Evolutionary conservation across 2,329 filamentous ascomycete genomes (phyloP).

Genomic region (Nemania diffusa): DNA sequence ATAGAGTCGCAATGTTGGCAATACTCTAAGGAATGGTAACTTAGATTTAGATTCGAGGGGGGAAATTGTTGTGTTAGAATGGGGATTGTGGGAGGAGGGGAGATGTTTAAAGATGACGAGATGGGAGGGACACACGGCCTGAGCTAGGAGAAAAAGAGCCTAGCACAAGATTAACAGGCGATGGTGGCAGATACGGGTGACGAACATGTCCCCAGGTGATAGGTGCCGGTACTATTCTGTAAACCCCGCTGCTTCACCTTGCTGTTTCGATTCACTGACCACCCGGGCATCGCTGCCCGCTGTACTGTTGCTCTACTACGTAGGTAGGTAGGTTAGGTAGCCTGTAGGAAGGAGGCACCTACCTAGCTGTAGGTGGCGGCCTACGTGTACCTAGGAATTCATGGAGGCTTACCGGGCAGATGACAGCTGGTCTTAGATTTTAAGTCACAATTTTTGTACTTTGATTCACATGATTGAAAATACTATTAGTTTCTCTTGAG

Average conservation of each 20-base stretch:
- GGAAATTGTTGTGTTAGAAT: slow-evolving; percentile 38
- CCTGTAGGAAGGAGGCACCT: neutral
- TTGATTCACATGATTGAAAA: neutral
- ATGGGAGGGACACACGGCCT: slow-evolving; percentile 30
- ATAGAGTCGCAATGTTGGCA: slow-evolving; percentile 26
- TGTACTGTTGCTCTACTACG: neutral
- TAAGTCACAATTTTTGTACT: neutral
- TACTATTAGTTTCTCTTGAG: too few relatives aligned
- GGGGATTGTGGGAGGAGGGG: slow-evolving; percentile 39
- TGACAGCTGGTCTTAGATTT: slow-evolving; percentile 17
- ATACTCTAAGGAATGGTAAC: slow-evolving; percentile 29
- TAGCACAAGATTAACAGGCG: slow-evolving; percentile 32
- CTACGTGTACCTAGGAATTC: too few relatives aligned
- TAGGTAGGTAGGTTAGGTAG: neutral
- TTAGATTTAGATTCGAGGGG: slow-evolving; percentile 31
- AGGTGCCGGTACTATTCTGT: neutral
- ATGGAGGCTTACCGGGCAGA: neutral
- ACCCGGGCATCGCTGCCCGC: too few relatives aligned
- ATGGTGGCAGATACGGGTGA: slow-evolving; percentile 41
- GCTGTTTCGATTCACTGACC: neutral
- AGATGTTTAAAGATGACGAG: slow-evolving; percentile 38
- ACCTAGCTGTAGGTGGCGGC: too few relatives aligned
- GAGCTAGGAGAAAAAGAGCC: slow-evolving; percentile 37
- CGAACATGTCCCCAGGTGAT: slow-evolving; percentile 8
- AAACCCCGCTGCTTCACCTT: neutral